A percentile compares a stretch with the other conserved stretches of the same genome.
Conservation (phyloP, 2,329 filamentous ascomycete genomes). For the Bipolaris gigantea region DNA sequence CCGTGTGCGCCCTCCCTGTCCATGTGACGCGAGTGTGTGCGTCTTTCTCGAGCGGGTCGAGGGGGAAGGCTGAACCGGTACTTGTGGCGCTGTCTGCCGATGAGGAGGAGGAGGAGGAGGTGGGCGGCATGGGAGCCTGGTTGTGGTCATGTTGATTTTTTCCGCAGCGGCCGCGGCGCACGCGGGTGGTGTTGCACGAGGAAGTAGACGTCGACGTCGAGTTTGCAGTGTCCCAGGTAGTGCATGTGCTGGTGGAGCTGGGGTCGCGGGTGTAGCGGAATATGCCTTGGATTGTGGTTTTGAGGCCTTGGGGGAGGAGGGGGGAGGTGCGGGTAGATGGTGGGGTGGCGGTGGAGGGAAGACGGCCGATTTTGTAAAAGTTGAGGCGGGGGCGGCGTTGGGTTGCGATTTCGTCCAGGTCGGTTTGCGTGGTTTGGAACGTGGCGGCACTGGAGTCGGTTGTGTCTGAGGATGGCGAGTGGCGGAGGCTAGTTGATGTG, state of each 20-base stretch:
- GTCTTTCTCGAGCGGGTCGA: too few species aligned
- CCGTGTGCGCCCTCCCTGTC: too few species aligned
- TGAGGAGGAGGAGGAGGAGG: too few species aligned
- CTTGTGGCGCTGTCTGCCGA: too few species aligned
- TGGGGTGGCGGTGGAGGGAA: constrained; percentile 25
- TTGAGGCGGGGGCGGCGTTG: constrained; percentile 28
- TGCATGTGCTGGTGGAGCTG: constrained; percentile 38
- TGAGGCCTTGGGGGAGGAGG: constrained; percentile 30
- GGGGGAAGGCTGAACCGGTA: too few species aligned
- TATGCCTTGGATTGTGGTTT: constrained; percentile 32
- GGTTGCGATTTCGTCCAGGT: constrained; percentile 27
- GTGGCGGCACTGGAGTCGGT: constrained; percentile 31
- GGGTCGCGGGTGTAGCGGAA: constrained; percentile 34
- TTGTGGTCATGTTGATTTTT: neutral
- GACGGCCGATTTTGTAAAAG: constrained; percentile 37
- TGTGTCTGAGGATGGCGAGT: constrained; percentile 18
- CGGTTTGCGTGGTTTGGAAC: constrained; percentile 38
- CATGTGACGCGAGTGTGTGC: too few species aligned
- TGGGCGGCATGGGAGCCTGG: neutral
- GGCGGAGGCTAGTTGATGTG: constrained; percentile 15
- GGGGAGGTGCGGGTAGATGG: constrained; percentile 17
- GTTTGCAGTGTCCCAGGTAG: constrained; percentile 18
- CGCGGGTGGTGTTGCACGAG: constrained; percentile 30
- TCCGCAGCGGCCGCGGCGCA: neutral
- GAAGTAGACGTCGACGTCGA: constrained; percentile 9